These are phyloP conservation scores for Colletotrichum sp. DNA, from an alignment of 2,329 filamentous ascomycete species.

Conservation along the genomic window DNA sequence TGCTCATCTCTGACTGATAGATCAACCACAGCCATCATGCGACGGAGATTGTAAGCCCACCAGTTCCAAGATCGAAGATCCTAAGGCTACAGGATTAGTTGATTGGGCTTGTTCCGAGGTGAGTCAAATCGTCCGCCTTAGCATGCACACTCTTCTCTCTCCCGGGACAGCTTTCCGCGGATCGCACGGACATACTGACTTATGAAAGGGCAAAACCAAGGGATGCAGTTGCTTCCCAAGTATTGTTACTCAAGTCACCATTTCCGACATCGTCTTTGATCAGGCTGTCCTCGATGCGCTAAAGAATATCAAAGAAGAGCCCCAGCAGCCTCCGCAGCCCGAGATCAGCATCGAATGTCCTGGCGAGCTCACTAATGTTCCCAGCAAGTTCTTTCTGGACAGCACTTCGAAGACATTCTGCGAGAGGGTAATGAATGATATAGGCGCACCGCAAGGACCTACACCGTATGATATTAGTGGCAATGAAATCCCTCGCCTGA, in stretches of 20 bases:
- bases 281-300: background rate
- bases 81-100: background rate
- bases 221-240: background rate
- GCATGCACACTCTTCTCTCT: too few relatives aligned
- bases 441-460: background rate
- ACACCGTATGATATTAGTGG: background rate
- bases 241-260: background rate
- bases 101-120: background rate
- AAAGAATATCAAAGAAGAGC: background rate
- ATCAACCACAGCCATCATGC: background rate
- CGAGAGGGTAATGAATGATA: background rate
- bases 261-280: background rate
- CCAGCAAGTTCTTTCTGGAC: background rate
- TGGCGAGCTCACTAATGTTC: background rate
- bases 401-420: background rate
- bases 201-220: background rate
- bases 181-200: background rate
- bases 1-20: background rate
- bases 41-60: background rate
- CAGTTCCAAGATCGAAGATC: fast-evolving
- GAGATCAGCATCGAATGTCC: background rate
- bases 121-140: background rate
- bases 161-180: too few relatives aligned
- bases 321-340: background rate
- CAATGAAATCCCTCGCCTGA: background rate